Conservation (phyloP, 2,329 filamentous ascomycete genomes). For the Colletotrichum brevisporum region DNA sequence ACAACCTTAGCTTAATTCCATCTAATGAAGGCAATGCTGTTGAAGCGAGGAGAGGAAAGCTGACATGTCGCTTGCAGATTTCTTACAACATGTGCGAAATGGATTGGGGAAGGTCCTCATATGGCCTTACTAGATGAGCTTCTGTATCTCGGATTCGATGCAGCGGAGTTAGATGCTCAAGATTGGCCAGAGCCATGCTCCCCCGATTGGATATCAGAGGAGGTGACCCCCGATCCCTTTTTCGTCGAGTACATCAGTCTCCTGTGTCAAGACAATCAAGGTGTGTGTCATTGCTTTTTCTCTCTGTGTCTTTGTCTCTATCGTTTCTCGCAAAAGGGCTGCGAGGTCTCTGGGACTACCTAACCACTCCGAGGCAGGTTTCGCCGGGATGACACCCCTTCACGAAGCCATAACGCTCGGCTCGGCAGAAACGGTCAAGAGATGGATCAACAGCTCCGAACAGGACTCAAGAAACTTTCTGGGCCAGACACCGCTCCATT, state of each 20-base stretch:
- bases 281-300: neutral
- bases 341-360: no score
- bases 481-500: constrained; percentile 11
- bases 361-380: neutral
- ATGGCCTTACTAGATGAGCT: neutral
- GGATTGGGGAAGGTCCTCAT: constrained; percentile 20
- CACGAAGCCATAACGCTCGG: constrained; percentile 12
- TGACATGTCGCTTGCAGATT: neutral
- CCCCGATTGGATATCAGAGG: neutral
- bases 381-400: constrained; percentile 9
- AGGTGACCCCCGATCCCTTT: neutral
- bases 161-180: neutral
- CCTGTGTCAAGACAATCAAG: constrained; percentile 5
- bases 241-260: neutral
- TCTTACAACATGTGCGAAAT: neutral
- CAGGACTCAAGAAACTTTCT: neutral
- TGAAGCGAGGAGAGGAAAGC: no score
- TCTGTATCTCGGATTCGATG: neutral
- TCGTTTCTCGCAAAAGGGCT: no score
- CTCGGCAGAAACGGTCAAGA: neutral
- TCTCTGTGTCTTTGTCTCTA: no score
- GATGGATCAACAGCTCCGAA: rapidly evolving
- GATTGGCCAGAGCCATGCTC: constrained; percentile 7
- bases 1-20: no score
- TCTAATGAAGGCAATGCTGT: no score